Evolutionary conservation across 202 grass and related monocot genomes (phyloP), one percentile per base, ranked within the genome.

Genomic region (Panicum virgatum): DNA sequence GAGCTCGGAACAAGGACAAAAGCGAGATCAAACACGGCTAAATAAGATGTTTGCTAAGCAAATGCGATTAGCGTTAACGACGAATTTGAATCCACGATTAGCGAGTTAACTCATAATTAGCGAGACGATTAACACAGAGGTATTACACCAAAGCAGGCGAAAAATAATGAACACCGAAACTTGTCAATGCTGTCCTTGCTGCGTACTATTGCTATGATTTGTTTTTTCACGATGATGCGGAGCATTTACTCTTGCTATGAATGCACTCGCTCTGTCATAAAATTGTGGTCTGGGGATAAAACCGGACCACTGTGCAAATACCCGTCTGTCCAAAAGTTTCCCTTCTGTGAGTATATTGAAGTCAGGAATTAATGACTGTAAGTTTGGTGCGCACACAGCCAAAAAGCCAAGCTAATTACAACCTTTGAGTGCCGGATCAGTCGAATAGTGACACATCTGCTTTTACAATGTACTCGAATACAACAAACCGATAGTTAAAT

Each of bases 281-380:
- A 66, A 85, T 66, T 64, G 76, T 73, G 45, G 5, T 72, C 5
- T 62, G 20, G 67, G 46, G 36, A 62, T 39, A 15, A 32, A 12
- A 19, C 15, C 25, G 74, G 83, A 63, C 56, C 75, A 78, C 75
- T n/a, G 5, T 34, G 66, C 42, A 72, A 78, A 82, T n/a, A 72
- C 27, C 34, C 3, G 61, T 22, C 5, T 59, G 27, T 25, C 20
- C 19, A 19, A 81, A 23, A 59, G 50, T 70, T 14, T 59, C 25
- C 46, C 29, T 62, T 44, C 30, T 0, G 16, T 1, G n/a, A n/a
- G 30, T 64, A 19, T 4, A 20, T 32, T 32, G 18, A 0, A n/a
- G 47, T 73, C 26, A 3, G 25, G 34, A 72, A 72, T 30, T 50
- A 27, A 25, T 32, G n/a, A 42, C 0, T 58, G 5, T 25, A 42